Conservation (phyloP, 1,284 basidiomycete species). For the Amylostereum chailletii region DNA sequence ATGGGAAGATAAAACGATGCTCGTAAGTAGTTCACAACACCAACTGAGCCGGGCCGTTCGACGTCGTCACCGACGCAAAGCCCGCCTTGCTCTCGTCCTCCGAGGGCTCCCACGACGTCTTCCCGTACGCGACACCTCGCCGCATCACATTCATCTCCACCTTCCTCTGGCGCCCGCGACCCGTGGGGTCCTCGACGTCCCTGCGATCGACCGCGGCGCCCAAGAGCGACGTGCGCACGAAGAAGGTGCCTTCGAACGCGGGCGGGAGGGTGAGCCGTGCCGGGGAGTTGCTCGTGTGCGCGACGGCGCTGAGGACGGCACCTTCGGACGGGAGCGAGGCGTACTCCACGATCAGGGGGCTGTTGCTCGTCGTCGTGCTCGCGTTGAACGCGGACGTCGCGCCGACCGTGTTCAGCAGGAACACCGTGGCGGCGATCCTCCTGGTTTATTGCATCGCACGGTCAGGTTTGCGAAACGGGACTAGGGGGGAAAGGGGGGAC, state of each 20-base stretch:
- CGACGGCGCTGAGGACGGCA: constrained; percentile 23
- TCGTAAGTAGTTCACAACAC: not conserved
- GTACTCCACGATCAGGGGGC: constrained; percentile 24
- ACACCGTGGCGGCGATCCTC: not conserved
- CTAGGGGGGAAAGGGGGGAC: constrained; percentile 5
- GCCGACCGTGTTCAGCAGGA: constrained; percentile 1
- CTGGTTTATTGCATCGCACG: too few relatives aligned
- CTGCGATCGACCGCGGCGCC: constrained; percentile 7
- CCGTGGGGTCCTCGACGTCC: constrained; percentile 8
- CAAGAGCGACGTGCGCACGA: constrained; percentile 24
- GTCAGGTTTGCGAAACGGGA: too few relatives aligned
- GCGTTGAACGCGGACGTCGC: constrained; percentile 22
- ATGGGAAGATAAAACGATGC: too few relatives aligned
- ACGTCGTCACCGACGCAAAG: not conserved
- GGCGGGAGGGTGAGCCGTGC: constrained; percentile 28
- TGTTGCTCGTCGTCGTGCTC: constrained; percentile 25
- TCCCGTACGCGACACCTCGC: not conserved
- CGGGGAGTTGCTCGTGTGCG: constrained; percentile 26
- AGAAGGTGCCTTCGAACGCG: constrained; percentile 33
- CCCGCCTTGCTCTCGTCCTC: not conserved
- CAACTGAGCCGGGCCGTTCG: not conserved
- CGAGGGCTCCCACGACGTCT: not conserved
- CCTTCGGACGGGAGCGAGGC: constrained; percentile 20
- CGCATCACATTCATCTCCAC: constrained; percentile 5
- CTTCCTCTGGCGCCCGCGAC: constrained; percentile 3